Base-by-base conservation (phyloP, 495 filamentous ascomycete genomes). In the Astrocystis sublimbata region DNA sequence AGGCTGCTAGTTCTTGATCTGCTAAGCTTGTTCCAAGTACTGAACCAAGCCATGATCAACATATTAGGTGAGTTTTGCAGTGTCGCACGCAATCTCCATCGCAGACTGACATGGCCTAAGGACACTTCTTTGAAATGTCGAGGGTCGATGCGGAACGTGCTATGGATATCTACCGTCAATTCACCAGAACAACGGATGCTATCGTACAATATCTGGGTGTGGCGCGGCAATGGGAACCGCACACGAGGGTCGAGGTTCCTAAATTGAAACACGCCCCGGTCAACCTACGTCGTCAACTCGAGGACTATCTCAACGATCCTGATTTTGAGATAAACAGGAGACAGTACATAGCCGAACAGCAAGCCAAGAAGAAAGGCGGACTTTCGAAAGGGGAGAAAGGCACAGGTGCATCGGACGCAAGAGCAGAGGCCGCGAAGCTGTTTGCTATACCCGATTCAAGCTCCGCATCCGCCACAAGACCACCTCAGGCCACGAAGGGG, bases 91-190 rank as follows among this genome's bases (percentile, higher is more conserved):
- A 23, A 60, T 6, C n/a, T 8, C 12, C 28, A 46, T 45, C 67
- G 51, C 10, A 58, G 42, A 55, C 70, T 74, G 33, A 74, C 45
- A 9, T n/a, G 24, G 19, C 7, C 45, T 24, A 58, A 97, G 93
- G 96, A 65, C 93, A 96, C 71, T 99, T 96, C 72, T 98, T 99
- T 66, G 94, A 99, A 76, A 93, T 99, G 91, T 97, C 96, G 54
- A 89, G 88, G 58, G 85, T 88, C 36, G 96, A 99, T 75, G 96
- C 96, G 51, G 89, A 96, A 73, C 86, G 93, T 43, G 96, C 94
- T 38, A 82, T 99, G 69, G 82, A 86, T 51, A 96, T 99, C 19
- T 99, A 99, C 74, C 92, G 92, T 69, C 89, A 85, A 2, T 99
- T 99, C 73, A 89, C 91, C 26, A 89, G 85, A 68, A 96, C 97